Conservation (phyloP, 2,329 filamentous ascomycete species). For the Pyrenophora tritici-repentis region DNA sequence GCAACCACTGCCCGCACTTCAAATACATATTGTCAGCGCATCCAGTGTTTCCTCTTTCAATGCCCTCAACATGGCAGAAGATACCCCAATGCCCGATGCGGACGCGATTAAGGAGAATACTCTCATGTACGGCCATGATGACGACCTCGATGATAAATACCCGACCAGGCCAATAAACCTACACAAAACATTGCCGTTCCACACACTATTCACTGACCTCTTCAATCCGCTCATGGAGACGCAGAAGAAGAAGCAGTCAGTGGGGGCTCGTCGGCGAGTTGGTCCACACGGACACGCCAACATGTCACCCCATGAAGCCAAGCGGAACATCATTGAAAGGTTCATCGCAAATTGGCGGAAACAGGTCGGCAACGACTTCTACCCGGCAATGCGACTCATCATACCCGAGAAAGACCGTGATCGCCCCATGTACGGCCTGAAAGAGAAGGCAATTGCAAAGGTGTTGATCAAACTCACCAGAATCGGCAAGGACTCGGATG, state of each 20-base stretch:
- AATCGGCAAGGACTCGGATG: constrained; percentile 87
- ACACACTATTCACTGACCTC: constrained; percentile 73
- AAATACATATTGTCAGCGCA: constrained; percentile 6
- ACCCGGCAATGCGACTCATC: constrained; percentile 88
- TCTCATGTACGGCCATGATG: constrained; percentile 55
- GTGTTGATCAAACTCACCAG: constrained; percentile 90
- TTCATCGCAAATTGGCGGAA: constrained; percentile 88
- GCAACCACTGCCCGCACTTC: constrained; percentile 10
- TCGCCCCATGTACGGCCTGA: constrained; percentile 88
- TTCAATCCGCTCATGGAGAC: constrained; percentile 83
- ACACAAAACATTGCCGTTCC: constrained; percentile 78
- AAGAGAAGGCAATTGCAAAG: constrained; percentile 89
- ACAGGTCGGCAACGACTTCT: constrained; percentile 90
- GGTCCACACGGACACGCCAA: constrained; percentile 64
- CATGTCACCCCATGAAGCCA: constrained; percentile 74
- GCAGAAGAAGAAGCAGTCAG: constrained; percentile 70
- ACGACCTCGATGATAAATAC: constrained; percentile 60
- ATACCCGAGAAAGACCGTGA: constrained; percentile 92
- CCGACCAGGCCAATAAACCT: constrained; percentile 83
- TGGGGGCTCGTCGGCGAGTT: constrained; percentile 60
- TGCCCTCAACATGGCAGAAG: constrained; percentile 34
- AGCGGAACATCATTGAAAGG: constrained; percentile 78
- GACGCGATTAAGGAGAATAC: constrained; percentile 54
- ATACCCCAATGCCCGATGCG: constrained; percentile 47
- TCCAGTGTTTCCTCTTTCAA: constrained; percentile 5